Percentiles rank a stretch among this genome's conserved stretches.
Evolutionary conservation across 2,329 filamentous ascomycete genomes (phyloP).

Genomic region (Penicillium sp.): DNA sequence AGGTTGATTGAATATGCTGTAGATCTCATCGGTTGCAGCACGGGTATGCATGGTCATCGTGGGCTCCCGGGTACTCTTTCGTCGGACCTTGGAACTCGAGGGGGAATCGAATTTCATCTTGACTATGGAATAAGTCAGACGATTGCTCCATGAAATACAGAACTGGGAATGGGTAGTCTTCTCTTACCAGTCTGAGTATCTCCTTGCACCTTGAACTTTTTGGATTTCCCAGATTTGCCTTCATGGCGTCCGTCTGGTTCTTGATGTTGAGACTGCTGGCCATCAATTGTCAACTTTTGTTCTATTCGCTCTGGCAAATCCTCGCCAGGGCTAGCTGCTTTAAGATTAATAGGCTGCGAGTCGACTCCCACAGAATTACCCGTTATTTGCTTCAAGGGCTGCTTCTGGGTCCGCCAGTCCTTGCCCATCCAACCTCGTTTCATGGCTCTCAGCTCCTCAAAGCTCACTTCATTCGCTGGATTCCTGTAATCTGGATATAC

Average conservation of each 20-base stretch:
- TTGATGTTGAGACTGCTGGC: conserved; percentile 18
- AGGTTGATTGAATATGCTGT: conserved; percentile 94
- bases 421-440: conserved; percentile 69
- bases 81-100: conserved; percentile 79
- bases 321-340: conserved; percentile 26
- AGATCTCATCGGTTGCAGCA: conserved; percentile 95
- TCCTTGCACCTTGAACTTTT: conserved; percentile 77
- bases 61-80: conserved; percentile 77
- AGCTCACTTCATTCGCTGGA: conserved; percentile 76
- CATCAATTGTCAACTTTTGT: conserved; percentile 36
- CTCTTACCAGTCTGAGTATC: conserved; percentile 87
- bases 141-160: conserved; percentile 33
- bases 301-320: conserved; percentile 35
- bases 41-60: conserved; percentile 98
- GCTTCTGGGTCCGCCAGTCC: conserved; percentile 54
- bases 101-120: conserved; percentile 93
- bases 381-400: conserved; percentile 62
- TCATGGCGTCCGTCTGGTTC: conserved; percentile 30
- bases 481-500: conserved; percentile 80
- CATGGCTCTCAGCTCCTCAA: conserved; percentile 86
- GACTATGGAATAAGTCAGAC: conserved; percentile 58
- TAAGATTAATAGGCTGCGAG: conserved; percentile 14
- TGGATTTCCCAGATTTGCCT: conserved; percentile 53
- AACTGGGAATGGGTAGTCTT: not conserved
- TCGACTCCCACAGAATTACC: conserved; percentile 36